Evolutionary conservation across 1,284 basidiomycete species (phyloP).

Genomic region (Sanguinoderma infundibulare): DNA sequence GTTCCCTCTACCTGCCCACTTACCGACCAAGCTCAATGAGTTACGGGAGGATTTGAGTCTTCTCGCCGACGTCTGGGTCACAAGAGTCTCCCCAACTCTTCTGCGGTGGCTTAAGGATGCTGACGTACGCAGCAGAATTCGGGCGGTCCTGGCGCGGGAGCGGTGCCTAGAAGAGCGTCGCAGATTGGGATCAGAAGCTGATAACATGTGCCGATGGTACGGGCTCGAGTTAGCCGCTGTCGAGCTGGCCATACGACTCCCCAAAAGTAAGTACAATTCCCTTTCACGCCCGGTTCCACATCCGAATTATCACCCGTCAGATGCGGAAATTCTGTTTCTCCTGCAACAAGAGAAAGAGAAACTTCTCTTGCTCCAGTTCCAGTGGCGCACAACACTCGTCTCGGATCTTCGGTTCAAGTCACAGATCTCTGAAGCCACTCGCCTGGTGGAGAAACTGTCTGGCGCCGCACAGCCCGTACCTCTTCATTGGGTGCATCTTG

Average conservation of each 20-base stretch:
- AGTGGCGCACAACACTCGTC: slow-evolving; percentile 19
- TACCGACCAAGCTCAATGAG: slow-evolving; percentile 26
- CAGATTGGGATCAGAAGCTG: slow-evolving; percentile 28
- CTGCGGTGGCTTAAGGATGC: slow-evolving; percentile 42
- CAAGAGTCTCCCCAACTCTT: slow-evolving; percentile 12
- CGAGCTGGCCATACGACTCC: slow-evolving; percentile 21
- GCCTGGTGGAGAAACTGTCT: background rate
- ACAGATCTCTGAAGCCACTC: background rate
- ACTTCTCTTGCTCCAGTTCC: slow-evolving; percentile 9
- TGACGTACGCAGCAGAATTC: slow-evolving; percentile 26
- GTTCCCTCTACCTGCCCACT: slow-evolving; percentile 36
- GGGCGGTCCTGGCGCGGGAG: slow-evolving; percentile 34
- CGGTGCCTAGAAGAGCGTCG: slow-evolving; percentile 33
- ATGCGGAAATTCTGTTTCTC: slow-evolving; percentile 4
- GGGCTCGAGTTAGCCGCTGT: slow-evolving; percentile 23
- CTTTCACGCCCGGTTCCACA: background rate
- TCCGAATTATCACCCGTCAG: background rate
- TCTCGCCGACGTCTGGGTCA: slow-evolving; percentile 47
- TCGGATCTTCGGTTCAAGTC: slow-evolving; percentile 2
- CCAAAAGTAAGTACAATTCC: slow-evolving; percentile 10
- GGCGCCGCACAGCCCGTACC: background rate
- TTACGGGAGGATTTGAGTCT: slow-evolving; percentile 36
- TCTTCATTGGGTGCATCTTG: background rate
- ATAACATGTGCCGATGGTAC: slow-evolving; percentile 33
- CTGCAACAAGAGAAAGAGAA: slow-evolving; percentile 12